A percentile compares a stretch with the other conserved stretches of the same genome.
Evolutionary conservation across 2,329 filamentous ascomycete species (phyloP).

Genomic region (Cladorrhinum sp.): DNA sequence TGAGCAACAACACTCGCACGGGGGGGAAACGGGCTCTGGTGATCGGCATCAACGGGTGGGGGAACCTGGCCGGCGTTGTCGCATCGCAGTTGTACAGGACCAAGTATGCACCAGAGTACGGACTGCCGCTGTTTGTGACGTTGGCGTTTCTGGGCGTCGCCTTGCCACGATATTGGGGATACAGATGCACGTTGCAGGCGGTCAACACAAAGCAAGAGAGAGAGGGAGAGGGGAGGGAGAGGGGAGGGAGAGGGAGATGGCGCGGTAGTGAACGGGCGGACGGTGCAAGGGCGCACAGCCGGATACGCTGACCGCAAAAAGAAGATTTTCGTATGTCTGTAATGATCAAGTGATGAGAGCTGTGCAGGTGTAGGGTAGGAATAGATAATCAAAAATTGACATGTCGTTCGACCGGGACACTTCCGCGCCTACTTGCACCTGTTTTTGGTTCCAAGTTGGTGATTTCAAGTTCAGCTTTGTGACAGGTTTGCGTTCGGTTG

Average conservation of each 20-base stretch:
- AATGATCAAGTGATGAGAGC: background rate
- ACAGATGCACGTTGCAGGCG: slow-evolving; percentile 25
- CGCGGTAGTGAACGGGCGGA: too few relatives aligned
- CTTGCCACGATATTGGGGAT: slow-evolving; percentile 33
- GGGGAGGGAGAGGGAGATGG: slow-evolving; percentile 9
- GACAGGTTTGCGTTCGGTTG: background rate
- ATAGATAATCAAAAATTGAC: background rate
- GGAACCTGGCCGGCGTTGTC: slow-evolving; percentile 34
- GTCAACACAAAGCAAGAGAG: slow-evolving; percentile 14
- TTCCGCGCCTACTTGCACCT: background rate
- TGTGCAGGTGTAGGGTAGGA: background rate
- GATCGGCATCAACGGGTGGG: slow-evolving; percentile 36
- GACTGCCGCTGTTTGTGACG: slow-evolving; percentile 33
- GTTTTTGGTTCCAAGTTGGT: too few relatives aligned
- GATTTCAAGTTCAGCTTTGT: background rate
- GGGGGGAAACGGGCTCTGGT: slow-evolving; percentile 34
- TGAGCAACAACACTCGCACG: slow-evolving; percentile 33
- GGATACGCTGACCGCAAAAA: too few relatives aligned
- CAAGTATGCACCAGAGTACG: slow-evolving; percentile 33
- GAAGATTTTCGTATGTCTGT: too few relatives aligned
- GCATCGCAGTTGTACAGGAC: slow-evolving; percentile 31
- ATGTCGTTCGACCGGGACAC: background rate
- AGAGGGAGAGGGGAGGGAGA: slow-evolving; percentile 9
- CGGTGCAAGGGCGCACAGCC: too few relatives aligned
- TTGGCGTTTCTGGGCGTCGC: slow-evolving; percentile 31